These are phyloP conservation scores for Pleomassaria siparia DNA, from an alignment of 2,329 filamentous ascomycete genomes.

Conservation along the genomic window DNA sequence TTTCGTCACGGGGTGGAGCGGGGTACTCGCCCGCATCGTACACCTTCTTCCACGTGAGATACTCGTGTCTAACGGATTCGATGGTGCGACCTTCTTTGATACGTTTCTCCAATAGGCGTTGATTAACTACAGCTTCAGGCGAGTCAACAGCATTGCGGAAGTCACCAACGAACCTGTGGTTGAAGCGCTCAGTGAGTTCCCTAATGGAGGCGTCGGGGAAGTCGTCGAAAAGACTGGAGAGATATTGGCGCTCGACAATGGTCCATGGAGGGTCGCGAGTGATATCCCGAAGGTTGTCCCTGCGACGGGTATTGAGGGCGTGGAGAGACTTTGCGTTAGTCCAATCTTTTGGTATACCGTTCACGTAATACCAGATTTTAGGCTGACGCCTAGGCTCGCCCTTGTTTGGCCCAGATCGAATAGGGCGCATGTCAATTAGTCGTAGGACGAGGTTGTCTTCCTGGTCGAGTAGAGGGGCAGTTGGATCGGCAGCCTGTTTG, in stretches of 20 bases:
- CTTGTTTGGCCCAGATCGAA: conserved; percentile 7
- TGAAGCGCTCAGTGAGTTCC: conserved; percentile 28
- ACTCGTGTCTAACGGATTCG: conserved; percentile 30
- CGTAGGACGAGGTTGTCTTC: conserved; percentile 19
- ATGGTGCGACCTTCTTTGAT: conserved; percentile 24
- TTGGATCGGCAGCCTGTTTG: not conserved
- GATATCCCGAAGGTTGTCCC: conserved; percentile 25
- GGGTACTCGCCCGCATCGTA: conserved; percentile 23
- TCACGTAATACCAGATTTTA: conserved; percentile 14
- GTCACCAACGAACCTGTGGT: conserved; percentile 21
- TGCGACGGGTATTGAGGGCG: conserved; percentile 28
- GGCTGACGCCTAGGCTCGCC: conserved; percentile 19
- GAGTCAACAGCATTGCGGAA: not conserved
- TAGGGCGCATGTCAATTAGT: conserved; percentile 32
- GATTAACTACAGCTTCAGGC: not conserved
- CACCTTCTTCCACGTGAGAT: conserved; percentile 19
- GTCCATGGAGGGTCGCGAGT: conserved; percentile 20
- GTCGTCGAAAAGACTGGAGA: conserved; percentile 16
- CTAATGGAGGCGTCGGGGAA: conserved; percentile 24
- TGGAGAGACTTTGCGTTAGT: conserved; percentile 21
- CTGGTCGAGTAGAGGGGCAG: conserved; percentile 15
- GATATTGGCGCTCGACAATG: conserved; percentile 19
- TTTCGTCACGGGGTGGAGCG: not conserved
- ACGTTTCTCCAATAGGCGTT: not conserved
- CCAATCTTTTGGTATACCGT: conserved; percentile 29